Percentiles rank a stretch among this genome's conserved stretches.
Evolutionary conservation across 2,329 filamentous ascomycete genomes (phyloP).

Genomic region (Coleophoma eucalyptorum): DNA sequence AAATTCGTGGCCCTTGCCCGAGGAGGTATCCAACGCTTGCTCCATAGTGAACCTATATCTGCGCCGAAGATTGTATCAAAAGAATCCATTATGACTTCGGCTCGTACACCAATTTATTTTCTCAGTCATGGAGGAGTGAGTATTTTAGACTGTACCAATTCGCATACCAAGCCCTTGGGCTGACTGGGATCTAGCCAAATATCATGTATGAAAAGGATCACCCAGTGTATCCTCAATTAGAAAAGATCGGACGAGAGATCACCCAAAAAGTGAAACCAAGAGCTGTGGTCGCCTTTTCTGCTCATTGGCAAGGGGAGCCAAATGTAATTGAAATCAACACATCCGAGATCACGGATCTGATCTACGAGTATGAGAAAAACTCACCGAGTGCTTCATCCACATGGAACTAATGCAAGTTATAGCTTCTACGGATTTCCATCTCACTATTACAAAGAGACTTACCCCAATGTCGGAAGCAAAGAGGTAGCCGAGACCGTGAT

Average conservation of each 20-base stretch:
- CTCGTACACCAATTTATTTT: slow-evolving; percentile 19
- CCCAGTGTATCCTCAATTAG: slow-evolving; percentile 61
- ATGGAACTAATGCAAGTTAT: background rate
- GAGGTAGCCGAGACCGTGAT: slow-evolving; percentile 57
- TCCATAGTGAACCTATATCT: background rate
- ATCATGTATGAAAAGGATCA: slow-evolving; percentile 67
- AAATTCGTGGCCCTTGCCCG: background rate
- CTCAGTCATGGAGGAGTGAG: slow-evolving; percentile 22
- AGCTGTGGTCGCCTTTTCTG: slow-evolving; percentile 72
- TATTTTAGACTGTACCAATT: background rate
- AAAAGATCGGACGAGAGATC: slow-evolving; percentile 65
- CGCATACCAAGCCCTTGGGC: no score
- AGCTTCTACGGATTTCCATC: slow-evolving; percentile 69
- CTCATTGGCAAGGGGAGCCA: slow-evolving; percentile 65
- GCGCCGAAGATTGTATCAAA: background rate
- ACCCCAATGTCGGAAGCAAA: slow-evolving; percentile 58
- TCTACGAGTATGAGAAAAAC: slow-evolving; percentile 57
- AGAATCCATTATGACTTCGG: slow-evolving; percentile 11
- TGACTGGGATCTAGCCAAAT: slow-evolving; percentile 40
- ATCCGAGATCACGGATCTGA: slow-evolving; percentile 58
- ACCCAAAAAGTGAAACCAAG: slow-evolving; percentile 66
- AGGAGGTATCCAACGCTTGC: background rate
- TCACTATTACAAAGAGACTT: slow-evolving; percentile 65
- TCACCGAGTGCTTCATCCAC: slow-evolving; percentile 11
- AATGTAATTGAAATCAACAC: slow-evolving; percentile 62